phyloP scores from a whole-genome alignment of 78 protist species.

The Goniomonas avonlea region DNA sequence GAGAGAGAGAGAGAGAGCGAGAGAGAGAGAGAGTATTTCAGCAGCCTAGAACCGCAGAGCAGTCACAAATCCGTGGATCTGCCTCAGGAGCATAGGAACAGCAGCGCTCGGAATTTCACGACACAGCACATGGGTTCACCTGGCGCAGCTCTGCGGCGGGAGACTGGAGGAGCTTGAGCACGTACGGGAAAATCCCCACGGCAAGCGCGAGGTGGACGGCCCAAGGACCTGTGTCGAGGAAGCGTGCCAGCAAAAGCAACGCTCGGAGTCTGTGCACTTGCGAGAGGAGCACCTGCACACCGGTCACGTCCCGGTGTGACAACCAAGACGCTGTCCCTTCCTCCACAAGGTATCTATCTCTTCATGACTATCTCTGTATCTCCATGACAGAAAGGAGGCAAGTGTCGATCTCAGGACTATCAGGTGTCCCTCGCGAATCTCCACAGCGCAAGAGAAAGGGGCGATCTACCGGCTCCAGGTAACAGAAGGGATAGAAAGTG shows the following conservation, averaged over 20 bases:
- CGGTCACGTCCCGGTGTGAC: too few relatives aligned
- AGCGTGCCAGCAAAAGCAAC: conserved; percentile 75
- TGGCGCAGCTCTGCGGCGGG: conserved; percentile 52
- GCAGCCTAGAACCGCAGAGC: background rate
- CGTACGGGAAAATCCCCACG: conserved; percentile 94
- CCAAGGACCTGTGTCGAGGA: conserved; percentile 88
- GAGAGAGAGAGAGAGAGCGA: background rate
- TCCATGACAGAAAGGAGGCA: too few relatives aligned
- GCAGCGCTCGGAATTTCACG: conserved; percentile 25
- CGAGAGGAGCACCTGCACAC: conserved; percentile 61
- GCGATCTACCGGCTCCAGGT: background rate
- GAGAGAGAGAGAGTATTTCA: background rate
- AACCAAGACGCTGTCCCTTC: too few relatives aligned
- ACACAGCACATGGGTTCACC: conserved; percentile 4
- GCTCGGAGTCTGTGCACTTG: conserved; percentile 87
- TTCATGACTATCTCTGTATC: too few relatives aligned
- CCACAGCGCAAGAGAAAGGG: background rate
- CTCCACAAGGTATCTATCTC: too few relatives aligned
- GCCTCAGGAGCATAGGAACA: conserved; percentile 70
- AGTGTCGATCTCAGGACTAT: too few relatives aligned
- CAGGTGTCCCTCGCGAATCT: too few relatives aligned
- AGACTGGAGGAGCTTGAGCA: conserved; percentile 76
- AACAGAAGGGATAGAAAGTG: background rate
- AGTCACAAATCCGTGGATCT: too few relatives aligned
- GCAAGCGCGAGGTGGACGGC: conserved; percentile 68